Evolutionary conservation across 352 stramenopile species (phyloP).

Genomic region (Pythium scleroteichum): DNA sequence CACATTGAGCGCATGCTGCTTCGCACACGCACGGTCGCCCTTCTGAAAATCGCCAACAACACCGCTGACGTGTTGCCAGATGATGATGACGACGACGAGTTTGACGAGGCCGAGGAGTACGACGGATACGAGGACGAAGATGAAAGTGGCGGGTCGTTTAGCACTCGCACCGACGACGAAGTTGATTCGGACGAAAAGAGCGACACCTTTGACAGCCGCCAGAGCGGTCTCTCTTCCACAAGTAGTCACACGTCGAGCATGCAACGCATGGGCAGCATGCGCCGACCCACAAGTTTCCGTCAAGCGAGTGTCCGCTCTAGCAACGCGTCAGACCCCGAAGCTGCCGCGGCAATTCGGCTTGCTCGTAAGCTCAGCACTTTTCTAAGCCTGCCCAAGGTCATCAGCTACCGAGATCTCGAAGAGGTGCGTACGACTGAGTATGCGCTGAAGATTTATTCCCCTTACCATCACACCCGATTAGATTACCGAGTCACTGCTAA

Average conservation of each 20-base stretch:
- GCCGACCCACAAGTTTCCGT: slow-evolving; percentile 18
- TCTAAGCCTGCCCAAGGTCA: slow-evolving; percentile 63
- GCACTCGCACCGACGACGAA: slow-evolving; percentile 10
- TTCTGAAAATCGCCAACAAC: slow-evolving; percentile 77
- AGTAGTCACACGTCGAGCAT: slow-evolving; percentile 13
- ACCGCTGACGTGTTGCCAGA: slow-evolving; percentile 59
- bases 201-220: slow-evolving; percentile 11
- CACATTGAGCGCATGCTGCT: slow-evolving; percentile 69
- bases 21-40: slow-evolving; percentile 61
- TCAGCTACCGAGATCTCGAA: slow-evolving; percentile 74
- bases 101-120: slow-evolving; percentile 32
- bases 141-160: background rate
- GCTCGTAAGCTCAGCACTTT: slow-evolving; percentile 67
- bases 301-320: slow-evolving; percentile 34
- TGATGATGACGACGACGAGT: slow-evolving; percentile 45
- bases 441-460: too few species aligned
- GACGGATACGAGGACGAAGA: slow-evolving; percentile 15
- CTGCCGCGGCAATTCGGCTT: slow-evolving; percentile 46
- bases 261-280: slow-evolving; percentile 13
- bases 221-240: slow-evolving; percentile 1
- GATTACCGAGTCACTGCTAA: slow-evolving; percentile 71
- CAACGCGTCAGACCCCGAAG: slow-evolving; percentile 26
- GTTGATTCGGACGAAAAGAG: slow-evolving; percentile 19
- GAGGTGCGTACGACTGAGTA: slow-evolving; percentile 28
- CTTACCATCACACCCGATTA: slow-evolving; percentile 7